Conservation (phyloP, 139 green algal genomes). For the Chlorella sp. region DNA sequence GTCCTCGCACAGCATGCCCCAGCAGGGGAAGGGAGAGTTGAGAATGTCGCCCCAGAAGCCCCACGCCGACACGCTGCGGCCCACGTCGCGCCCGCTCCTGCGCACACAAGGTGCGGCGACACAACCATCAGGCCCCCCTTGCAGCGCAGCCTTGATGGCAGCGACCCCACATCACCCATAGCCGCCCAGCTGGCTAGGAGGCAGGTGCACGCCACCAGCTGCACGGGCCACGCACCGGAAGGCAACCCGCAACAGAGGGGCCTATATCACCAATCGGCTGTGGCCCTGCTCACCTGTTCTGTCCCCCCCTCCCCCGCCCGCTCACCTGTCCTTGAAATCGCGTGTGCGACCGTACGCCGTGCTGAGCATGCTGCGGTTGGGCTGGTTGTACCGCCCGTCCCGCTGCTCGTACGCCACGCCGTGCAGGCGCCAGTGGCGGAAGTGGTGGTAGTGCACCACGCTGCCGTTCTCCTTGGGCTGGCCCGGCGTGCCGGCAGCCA, state of each 20-base stretch:
- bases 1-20: slow-evolving; percentile 46
- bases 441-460: slow-evolving; percentile 69
- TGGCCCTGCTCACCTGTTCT: background rate
- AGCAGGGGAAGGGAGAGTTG: slow-evolving; percentile 57
- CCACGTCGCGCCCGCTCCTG: slow-evolving; percentile 43
- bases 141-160: too few species aligned
- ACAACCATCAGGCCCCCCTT: too few species aligned
- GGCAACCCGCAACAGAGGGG: background rate
- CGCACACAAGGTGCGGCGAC: background rate
- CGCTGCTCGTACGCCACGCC: slow-evolving; percentile 61
- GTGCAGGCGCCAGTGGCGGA: slow-evolving; percentile 39
- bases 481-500: slow-evolving; percentile 35
- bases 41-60: slow-evolving; percentile 69
- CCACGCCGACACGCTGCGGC: slow-evolving; percentile 51
- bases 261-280: background rate
- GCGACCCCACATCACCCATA: too few species aligned
- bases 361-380: slow-evolving; percentile 61
- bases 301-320: background rate
- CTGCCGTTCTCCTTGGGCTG: slow-evolving; percentile 27
- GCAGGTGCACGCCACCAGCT: too few species aligned
- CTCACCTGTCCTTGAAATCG: slow-evolving; percentile 51
- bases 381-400: slow-evolving; percentile 40
- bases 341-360: slow-evolving; percentile 48
- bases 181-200: too few species aligned
- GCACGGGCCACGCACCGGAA: too few species aligned